These are phyloP conservation scores for Agaricus blazei DNA, from an alignment of 768 basidiomycete genomes.

Conservation along the genomic window DNA sequence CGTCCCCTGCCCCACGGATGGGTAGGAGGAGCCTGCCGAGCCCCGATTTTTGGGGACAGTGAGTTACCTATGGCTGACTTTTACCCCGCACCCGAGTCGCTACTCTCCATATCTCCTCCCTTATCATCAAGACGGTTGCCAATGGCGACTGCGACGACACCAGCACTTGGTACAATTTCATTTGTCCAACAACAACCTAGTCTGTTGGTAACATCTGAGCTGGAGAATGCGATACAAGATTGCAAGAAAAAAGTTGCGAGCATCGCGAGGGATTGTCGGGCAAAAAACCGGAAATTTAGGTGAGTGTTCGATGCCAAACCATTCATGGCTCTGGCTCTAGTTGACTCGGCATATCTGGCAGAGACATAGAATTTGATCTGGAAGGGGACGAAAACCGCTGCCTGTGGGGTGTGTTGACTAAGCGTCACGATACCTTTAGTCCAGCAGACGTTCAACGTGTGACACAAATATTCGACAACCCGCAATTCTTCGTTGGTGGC, in stretches of 20 bases:
- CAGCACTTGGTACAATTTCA: conserved; percentile 14
- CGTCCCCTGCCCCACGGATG: no score
- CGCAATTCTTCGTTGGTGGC: conserved; percentile 44
- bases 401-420: conserved; percentile 21
- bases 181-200: conserved; percentile 34
- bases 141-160: conserved; percentile 9
- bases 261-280: conserved; percentile 41
- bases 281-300: conserved; percentile 47
- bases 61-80: no score
- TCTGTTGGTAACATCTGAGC: conserved; percentile 42
- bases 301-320: conserved; percentile 15
- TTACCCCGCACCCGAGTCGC: no score
- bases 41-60: no score
- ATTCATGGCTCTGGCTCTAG: neutral
- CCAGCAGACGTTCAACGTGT: conserved; percentile 29
- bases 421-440: conserved; percentile 12
- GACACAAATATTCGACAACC: conserved; percentile 50
- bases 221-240: conserved; percentile 43
- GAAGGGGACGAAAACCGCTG: conserved; percentile 47
- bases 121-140: no score
- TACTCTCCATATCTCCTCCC: no score
- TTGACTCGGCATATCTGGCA: conserved; percentile 14
- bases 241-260: conserved; percentile 40
- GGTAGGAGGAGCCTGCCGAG: no score
- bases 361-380: conserved; percentile 54